These are phyloP conservation scores for Boletus calvinii DNA, from an alignment of 1,284 basidiomycete genomes.

Conservation along the genomic window DNA sequence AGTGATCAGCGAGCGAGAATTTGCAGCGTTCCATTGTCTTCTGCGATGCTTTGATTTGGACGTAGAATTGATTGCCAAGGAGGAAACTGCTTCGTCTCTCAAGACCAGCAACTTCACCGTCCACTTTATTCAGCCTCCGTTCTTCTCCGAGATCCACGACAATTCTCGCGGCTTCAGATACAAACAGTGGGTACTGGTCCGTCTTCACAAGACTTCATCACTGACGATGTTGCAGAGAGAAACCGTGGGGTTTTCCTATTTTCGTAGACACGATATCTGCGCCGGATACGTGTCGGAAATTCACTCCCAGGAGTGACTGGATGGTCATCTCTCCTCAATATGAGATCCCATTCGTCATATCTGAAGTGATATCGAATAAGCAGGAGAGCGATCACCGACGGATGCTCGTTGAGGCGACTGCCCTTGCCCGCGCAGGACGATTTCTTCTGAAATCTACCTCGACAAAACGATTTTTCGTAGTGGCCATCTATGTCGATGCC, in stretches of 20 bases:
- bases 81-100: too few species aligned
- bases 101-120: too few species aligned
- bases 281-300: too few species aligned
- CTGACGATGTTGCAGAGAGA: too few species aligned
- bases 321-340: not conserved
- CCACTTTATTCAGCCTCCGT: too few species aligned
- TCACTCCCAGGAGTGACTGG: not conserved
- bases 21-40: slow-evolving; percentile 1
- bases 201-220: too few species aligned
- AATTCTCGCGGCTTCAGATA: too few species aligned
- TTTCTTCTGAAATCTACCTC: not conserved
- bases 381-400: not conserved
- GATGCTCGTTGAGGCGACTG: slow-evolving; percentile 2
- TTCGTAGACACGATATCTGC: too few species aligned
- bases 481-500: not conserved
- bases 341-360: slow-evolving; percentile 3
- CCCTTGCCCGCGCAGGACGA: not conserved
- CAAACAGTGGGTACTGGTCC: too few species aligned
- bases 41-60: not conserved
- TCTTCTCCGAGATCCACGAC: too few species aligned
- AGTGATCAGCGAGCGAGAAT: not conserved
- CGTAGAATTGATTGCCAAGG: fast-evolving
- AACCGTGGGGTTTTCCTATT: too few species aligned
- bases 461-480: not conserved
- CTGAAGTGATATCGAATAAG: not conserved